Base-by-base conservation (phyloP, 257 asterid species). In the Gentiana dahurica region DNA sequence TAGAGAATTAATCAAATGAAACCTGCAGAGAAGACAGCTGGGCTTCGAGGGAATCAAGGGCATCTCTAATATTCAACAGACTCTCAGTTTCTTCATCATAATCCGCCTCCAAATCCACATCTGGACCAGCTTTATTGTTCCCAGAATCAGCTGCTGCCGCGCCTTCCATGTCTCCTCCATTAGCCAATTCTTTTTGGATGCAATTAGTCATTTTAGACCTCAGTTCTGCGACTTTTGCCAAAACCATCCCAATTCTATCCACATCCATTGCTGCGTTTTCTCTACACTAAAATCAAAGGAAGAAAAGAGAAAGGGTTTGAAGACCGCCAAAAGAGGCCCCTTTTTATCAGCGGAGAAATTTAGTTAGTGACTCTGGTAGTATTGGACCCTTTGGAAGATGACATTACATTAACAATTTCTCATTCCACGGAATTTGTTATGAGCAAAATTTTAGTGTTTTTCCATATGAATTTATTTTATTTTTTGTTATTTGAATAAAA, bases 41-140 rank as follows among this genome's bases (percentile, higher is more conserved):
- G 1, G 71, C 84, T 69, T 89, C 93, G 46, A 89, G 94, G 57
- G 92, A 78, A 53, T 83, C 89, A 55, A 89, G 92, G 10, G 97
- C 95, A 53, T 86, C 95, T 65, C 78, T 69, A 55, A 89, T 81
- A 69, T 67, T 73, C 55, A 80, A 72, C 70, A 89, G 89, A 52
- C 69, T 75, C 58, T 89, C 87, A 0, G 77, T 69, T 58, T 77
- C 94, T 12, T 75, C 85, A 9, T 75, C 78, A 44, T 47, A 59
- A 1, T 60, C 73, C 1, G 58, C 66, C 1, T 35, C 72, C 15
- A 43, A 68, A 12, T 15, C 65, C 36, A 49, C 49, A 33, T 53
- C 68, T 7, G 60, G 53, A 41, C 54, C 57, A 12, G 36, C 43
- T 51, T 46, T 57, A 59, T 61, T 58, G 54, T 63, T 61, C 8